phyloP scores from a whole-genome alignment of 2,329 filamentous ascomycete species.

The Pleurostoma richardsiae region DNA sequence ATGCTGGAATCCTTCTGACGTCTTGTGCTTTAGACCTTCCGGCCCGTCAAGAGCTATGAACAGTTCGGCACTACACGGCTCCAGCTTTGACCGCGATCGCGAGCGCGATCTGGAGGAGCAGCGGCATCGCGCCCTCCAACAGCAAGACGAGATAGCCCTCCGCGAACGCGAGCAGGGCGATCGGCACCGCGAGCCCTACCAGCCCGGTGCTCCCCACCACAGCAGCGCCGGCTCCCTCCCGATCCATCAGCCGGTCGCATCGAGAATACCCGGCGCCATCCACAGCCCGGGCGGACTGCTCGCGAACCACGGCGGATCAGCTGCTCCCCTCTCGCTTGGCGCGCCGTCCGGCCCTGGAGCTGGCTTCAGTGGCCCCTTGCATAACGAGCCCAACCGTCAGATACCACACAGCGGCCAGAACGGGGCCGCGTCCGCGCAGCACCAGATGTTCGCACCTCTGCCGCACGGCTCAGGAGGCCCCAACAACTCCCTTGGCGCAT shows the following conservation, averaged over 20 bases:
- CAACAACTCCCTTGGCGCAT: constrained; percentile 49
- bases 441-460: constrained; percentile 55
- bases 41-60: too few species aligned
- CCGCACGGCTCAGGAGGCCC: constrained; percentile 44
- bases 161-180: constrained; percentile 57
- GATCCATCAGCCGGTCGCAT: constrained; percentile 89
- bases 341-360: constrained; percentile 44
- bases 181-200: constrained; percentile 59
- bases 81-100: constrained; percentile 18
- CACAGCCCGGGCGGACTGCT: constrained; percentile 90
- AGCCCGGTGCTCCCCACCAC: constrained; percentile 68
- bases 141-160: constrained; percentile 41
- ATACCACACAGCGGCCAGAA: constrained; percentile 47
- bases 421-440: constrained; percentile 37
- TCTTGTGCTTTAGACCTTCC: too few species aligned
- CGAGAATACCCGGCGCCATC: constrained; percentile 73
- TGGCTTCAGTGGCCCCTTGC: constrained; percentile 50
- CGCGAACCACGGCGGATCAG: constrained; percentile 61
- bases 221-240: constrained; percentile 84
- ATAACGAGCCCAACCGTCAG: constrained; percentile 44
- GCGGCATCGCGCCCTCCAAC: constrained; percentile 39
- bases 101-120: constrained; percentile 41
- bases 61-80: too few species aligned
- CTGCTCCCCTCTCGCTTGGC: constrained; percentile 46
- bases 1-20: too few species aligned